Evolutionary conservation across 495 filamentous ascomycete genomes (phyloP).

Genomic region (Thermochaetoides thermophila): DNA sequence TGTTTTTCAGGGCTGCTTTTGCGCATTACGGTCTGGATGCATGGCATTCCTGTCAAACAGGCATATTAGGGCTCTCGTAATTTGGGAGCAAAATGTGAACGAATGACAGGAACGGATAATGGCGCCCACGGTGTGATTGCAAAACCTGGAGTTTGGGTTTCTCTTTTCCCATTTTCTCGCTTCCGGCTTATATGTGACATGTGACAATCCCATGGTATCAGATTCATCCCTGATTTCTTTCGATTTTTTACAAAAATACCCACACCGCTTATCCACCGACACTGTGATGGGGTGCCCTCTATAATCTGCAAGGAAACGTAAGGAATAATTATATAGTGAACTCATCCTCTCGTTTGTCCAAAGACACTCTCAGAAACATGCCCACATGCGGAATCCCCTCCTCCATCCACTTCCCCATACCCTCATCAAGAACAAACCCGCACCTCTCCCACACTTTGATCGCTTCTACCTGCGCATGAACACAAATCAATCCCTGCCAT

Average conservation of each 20-base stretch:
- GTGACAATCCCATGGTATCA: slow-evolving; percentile 2
- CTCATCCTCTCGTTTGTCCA: too few species aligned
- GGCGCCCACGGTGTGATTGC: slow-evolving; percentile 3
- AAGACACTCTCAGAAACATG: slow-evolving; percentile 47
- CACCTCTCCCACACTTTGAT: slow-evolving; percentile 43
- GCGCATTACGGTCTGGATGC: slow-evolving; percentile 33
- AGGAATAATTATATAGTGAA: too few species aligned
- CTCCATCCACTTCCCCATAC: slow-evolving; percentile 64
- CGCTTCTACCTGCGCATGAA: slow-evolving; percentile 57
- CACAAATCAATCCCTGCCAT: slow-evolving; percentile 57
- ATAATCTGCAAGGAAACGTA: too few species aligned
- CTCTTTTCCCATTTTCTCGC: background rate
- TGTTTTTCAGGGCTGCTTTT: slow-evolving; percentile 35
- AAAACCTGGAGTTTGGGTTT: slow-evolving; percentile 5
- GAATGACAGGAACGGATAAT: slow-evolving; percentile 8
- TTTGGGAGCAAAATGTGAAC: slow-evolving; percentile 13
- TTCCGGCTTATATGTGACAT: too few species aligned
- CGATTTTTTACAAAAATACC: too few species aligned
- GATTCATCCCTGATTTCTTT: slow-evolving; percentile 1
- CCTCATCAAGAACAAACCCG: slow-evolving; percentile 57
- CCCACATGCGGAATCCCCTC: slow-evolving; percentile 76
- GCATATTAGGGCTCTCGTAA: slow-evolving; percentile 27
- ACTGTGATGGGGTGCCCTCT: too few species aligned
- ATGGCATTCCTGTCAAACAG: slow-evolving; percentile 35
- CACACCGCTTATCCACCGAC: too few species aligned